These are phyloP conservation scores for Phytophthora idaei DNA, from an alignment of 352 stramenopile genomes.

Conservation along the genomic window DNA sequence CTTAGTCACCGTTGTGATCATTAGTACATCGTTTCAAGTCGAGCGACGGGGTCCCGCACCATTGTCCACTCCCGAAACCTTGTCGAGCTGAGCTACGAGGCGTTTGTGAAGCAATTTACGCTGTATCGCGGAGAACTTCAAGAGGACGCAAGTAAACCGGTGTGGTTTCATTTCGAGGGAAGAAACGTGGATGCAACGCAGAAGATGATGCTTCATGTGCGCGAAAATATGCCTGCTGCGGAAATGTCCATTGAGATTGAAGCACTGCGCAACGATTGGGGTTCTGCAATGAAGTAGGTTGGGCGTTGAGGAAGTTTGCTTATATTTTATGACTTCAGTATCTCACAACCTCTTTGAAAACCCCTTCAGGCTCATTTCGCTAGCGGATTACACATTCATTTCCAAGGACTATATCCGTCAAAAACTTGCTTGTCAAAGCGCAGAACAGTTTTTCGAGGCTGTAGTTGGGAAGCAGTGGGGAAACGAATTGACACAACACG, in stretches of 20 bases:
- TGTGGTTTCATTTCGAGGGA: conserved; percentile 75
- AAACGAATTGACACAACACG: conserved; percentile 7
- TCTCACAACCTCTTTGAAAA: background rate
- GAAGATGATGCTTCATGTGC: conserved; percentile 57
- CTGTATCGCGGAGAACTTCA: conserved; percentile 10
- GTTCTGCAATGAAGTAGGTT: conserved; percentile 46
- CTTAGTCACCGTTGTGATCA: conserved; percentile 1
- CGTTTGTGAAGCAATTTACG: conserved; percentile 39
- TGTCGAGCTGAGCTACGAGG: conserved; percentile 44
- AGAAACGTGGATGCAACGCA: conserved; percentile 55
- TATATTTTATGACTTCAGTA: background rate
- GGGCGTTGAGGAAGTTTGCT: background rate
- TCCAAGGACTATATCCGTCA: conserved; percentile 78
- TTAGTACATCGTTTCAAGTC: conserved; percentile 68
- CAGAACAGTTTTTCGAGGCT: conserved; percentile 43
- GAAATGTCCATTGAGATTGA: conserved; percentile 73
- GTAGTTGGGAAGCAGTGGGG: conserved; percentile 18
- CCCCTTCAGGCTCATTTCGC: conserved; percentile 37
- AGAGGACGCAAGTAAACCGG: background rate
- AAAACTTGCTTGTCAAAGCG: conserved; percentile 48
- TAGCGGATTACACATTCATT: conserved; percentile 52
- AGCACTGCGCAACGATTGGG: conserved; percentile 64
- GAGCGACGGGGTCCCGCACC: conserved; percentile 59
- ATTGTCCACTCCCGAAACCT: conserved; percentile 68
- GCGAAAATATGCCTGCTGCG: conserved; percentile 2